Evolutionary conservation across 768 basidiomycete genomes (phyloP).

Genomic region (Leccinum imitatum): DNA sequence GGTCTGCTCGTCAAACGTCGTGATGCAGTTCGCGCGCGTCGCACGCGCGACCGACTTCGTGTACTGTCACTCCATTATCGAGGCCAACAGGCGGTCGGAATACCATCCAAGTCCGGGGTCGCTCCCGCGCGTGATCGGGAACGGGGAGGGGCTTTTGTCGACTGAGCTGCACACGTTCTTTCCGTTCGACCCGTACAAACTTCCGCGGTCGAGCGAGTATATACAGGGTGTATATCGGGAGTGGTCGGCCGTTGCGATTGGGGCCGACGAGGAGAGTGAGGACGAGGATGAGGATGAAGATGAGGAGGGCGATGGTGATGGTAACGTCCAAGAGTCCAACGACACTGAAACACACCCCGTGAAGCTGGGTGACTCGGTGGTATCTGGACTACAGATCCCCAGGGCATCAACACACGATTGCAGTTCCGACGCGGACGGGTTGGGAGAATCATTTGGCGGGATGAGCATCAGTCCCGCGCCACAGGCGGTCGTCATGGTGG

Average conservation of each 20-base stretch:
- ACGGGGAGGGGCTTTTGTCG: conserved; percentile 40
- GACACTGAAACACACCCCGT: not conserved
- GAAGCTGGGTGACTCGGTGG: conserved; percentile 3
- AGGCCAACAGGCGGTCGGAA: conserved; percentile 77
- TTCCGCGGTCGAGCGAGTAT: conserved; percentile 73
- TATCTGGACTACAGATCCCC: conserved; percentile 24
- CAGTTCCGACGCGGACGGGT: conserved; percentile 43
- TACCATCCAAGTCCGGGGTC: conserved; percentile 34
- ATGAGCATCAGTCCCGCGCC: conserved; percentile 81
- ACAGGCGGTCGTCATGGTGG: conserved; percentile 15
- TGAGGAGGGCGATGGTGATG: conserved; percentile 27
- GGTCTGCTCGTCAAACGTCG: conserved; percentile 90
- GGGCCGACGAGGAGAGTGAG: conserved; percentile 68
- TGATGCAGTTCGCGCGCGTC: conserved; percentile 89
- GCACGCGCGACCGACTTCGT: conserved; percentile 89
- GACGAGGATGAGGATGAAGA: conserved; percentile 50
- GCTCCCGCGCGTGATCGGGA: conserved; percentile 18
- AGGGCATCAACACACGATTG: conserved; percentile 19
- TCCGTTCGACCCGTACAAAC: conserved; percentile 96
- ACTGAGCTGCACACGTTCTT: conserved; percentile 91
- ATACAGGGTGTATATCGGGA: conserved; percentile 87
- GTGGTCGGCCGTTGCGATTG: conserved; percentile 79
- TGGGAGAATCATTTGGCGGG: conserved; percentile 68
- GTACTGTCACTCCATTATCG: conserved; percentile 92
- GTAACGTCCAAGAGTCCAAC: not conserved